Conservation (phyloP, 306 rosid species). For the Ormosia semicastrata region DNA sequence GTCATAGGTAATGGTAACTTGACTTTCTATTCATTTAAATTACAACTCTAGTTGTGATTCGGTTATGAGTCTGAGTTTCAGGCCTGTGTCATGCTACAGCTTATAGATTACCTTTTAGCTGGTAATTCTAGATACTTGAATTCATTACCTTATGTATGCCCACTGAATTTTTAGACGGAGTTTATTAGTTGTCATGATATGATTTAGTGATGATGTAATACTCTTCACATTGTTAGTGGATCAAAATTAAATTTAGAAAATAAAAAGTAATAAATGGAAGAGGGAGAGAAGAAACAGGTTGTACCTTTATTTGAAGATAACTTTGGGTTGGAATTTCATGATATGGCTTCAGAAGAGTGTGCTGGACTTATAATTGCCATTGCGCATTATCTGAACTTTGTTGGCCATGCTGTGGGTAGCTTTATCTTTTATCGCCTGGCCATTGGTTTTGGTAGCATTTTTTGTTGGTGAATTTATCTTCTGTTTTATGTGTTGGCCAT, state of each 20-base stretch:
- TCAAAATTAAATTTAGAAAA: not conserved
- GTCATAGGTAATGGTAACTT: constrained; percentile 70
- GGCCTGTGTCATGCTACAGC: not conserved
- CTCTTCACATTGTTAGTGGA: not conserved
- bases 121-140: not conserved
- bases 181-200: not conserved
- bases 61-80: not conserved
- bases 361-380: not conserved
- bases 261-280: not conserved
- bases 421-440: constrained; percentile 8
- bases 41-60: not conserved
- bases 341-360: not conserved
- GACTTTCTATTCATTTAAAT: not conserved
- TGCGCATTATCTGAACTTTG: constrained; percentile 9
- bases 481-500: not conserved
- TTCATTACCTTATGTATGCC: not conserved
- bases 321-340: not conserved
- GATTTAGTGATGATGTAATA: not conserved
- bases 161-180: not conserved
- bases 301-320: constrained; percentile 5
- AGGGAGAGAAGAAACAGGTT: not conserved
- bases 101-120: not conserved
- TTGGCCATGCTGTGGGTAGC: not conserved
- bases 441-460: not conserved
- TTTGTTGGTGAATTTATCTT: not conserved